phyloP scores from a whole-genome alignment of 305 asterid genomes.

The Ilex paraguariensis region DNA sequence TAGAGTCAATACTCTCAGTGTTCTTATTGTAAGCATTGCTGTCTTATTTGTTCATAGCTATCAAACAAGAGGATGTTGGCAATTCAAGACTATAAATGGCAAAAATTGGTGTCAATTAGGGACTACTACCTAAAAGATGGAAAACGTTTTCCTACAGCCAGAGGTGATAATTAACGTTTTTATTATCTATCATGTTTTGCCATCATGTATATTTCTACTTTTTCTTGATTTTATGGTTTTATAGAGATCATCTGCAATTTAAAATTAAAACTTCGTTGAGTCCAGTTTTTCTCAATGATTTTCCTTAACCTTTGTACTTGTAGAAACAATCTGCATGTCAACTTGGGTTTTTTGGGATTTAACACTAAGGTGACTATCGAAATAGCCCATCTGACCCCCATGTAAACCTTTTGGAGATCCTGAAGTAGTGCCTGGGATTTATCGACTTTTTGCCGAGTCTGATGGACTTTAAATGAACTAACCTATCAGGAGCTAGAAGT shows the following conservation, averaged over 20 bases:
- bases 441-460: too few species aligned
- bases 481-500: too few species aligned
- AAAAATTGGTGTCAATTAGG: constrained; percentile 45
- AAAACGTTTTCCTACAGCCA: constrained; percentile 28
- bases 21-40: constrained; percentile 3
- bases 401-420: too few species aligned
- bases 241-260: background rate
- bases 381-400: too few species aligned
- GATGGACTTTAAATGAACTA: too few species aligned
- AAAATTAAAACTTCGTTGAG: too few species aligned
- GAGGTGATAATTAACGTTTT: constrained; percentile 33
- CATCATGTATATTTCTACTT: background rate
- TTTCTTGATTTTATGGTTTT: background rate
- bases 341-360: background rate
- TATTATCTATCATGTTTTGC: background rate
- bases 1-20: background rate
- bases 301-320: background rate
- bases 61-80: constrained; percentile 46
- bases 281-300: background rate
- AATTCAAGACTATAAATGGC: constrained; percentile 29
- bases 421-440: too few species aligned
- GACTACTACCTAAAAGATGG: constrained; percentile 49
- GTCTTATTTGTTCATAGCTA: constrained; percentile 30
- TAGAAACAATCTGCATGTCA: background rate
- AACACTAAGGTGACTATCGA: too few species aligned